Evolutionary conservation across 805 yeast genomes (phyloP), one percentile per base, ranked within the genome.

Genomic region (Metschnikowia reukaufii): DNA sequence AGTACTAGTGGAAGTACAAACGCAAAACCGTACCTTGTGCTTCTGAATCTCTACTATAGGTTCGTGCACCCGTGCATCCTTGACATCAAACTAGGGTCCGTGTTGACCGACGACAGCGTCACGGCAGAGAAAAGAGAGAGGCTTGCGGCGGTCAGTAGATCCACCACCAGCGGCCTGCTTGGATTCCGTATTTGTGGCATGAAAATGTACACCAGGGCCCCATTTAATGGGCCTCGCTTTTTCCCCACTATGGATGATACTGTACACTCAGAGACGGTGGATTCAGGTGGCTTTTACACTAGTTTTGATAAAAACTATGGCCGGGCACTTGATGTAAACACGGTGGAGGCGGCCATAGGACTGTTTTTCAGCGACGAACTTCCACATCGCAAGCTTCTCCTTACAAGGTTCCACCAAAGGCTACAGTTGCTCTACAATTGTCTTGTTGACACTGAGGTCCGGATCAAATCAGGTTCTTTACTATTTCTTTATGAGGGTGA

Each of bases 151-250:
- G 97, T 94, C 0, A 78, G 94, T 37, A 60, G 67, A 1, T 48
- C 68, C 0, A 92, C 98, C 1, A 92, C 98, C 0, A 84, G 94
- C 37, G 96, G 97, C 0, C 69, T 83, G 3, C 69, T 88, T 10
- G 77, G 82, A 15, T 82, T 85, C 53, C 71, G 99, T 49, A 80
- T 92, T 3, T 91, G 98, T 57, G 99, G 99, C 0, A 87, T 92
- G 92, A 83, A 83, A 50, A 64, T 84, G 4, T 73, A 63, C 18
- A 8, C 16, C 16, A 20, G 25, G n/a, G n/a, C n/a, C n/a, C 32
- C 32, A 1, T 40, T 18, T 4, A 44, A 48, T 6, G 57, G 54
- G 1, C 27, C 38, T 5, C 39, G 38, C 9, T 19, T 58, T 5
- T 55, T 52, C 32, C 55, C 58, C 8, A 55, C 45, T 1, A 54